Percentiles rank a stretch among this genome's conserved stretches.
Evolutionary conservation across 495 filamentous ascomycete species (phyloP).

Genomic region (Melanomma pulvis-pyrius): DNA sequence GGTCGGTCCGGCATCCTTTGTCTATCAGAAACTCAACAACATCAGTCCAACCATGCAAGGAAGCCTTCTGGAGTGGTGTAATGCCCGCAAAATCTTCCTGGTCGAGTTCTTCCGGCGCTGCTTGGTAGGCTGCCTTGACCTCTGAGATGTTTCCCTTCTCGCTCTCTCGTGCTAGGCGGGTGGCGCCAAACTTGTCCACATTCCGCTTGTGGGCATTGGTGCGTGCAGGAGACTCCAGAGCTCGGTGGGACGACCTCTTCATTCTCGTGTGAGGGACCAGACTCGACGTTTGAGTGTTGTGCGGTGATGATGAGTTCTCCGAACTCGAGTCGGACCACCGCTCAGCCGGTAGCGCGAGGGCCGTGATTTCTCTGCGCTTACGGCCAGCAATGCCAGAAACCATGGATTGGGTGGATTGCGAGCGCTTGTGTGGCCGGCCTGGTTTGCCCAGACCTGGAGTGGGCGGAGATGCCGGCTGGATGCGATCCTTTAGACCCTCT

Average conservation of each 20-base stretch:
- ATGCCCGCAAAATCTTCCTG: conserved; percentile 91
- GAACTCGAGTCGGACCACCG: conserved; percentile 37
- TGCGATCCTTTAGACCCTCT: conserved; percentile 33
- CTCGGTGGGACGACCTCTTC: conserved; percentile 37
- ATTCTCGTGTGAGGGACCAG: conserved; percentile 24
- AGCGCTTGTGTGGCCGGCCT: conserved; percentile 31
- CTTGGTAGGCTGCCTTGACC: conserved; percentile 67
- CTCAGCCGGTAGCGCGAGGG: conserved; percentile 21
- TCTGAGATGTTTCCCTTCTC: conserved; percentile 73
- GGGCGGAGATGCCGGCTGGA: conserved; percentile 31
- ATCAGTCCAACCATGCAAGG: conserved; percentile 76
- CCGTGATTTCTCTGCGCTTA: conserved; percentile 33
- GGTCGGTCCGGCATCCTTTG: conserved; percentile 79
- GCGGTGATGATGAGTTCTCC: conserved; percentile 34
- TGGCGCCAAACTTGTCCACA: conserved; percentile 82
- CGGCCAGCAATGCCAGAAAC: conserved; percentile 15
- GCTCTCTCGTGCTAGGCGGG: conserved; percentile 79
- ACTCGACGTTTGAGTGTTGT: conserved; percentile 16
- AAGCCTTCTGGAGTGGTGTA: conserved; percentile 88
- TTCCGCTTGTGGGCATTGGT: conserved; percentile 69
- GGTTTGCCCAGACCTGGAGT: conserved; percentile 15
- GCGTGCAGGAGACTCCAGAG: conserved; percentile 37
- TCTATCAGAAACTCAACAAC: conserved; percentile 82
- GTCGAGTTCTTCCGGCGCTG: conserved; percentile 84
- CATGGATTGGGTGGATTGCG: conserved; percentile 36